Base-by-base conservation (phyloP, 345 rosid genomes). In the Theobroma cacao region DNA sequence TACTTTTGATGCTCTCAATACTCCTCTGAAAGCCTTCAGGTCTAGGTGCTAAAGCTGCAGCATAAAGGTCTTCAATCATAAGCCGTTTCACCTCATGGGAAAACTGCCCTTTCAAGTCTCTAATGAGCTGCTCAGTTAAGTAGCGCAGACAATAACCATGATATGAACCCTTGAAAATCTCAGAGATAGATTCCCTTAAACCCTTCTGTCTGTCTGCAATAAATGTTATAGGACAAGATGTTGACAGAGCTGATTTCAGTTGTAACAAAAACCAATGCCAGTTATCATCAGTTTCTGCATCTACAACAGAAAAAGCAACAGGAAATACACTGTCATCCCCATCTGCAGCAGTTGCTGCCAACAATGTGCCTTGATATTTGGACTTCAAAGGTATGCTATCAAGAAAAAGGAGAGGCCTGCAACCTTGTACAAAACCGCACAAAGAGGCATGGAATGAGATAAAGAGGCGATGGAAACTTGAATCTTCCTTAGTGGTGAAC, bases 191-290 rank as follows among this genome's bases (percentile, higher is more conserved):
- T 62, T 89, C 92, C 81, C 84, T 86, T n/a, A 93, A 80, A 77
- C 94, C 93, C 80, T 93, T 95, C 79, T 84, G 92, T 80, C 88
- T 81, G 79, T 93, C 99, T 0, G 98, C 97, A 13, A 95, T 90
- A 61, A 95, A 95, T 59, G 98, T 95, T 79, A 93, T 76, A 4
- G 87, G 89, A 62, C 89, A 86, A 63, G 96, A 62, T 4, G 91
- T 75, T 66, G 93, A 77, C 24, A 95, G 77, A 12, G 90, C 93
- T 69, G 90, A 75, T 88, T 88, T 92, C 82, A 93, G 76, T 79
- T 95, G 94, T 64, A 85, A 83, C 83, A 95, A 85, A 87, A 95
- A 95, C 99, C 99, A 95, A 82, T 85, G 89, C 99, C 99, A 95
- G 75, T 95, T 91, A 55, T 90, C 93, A 34, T 87, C 87, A 0